Conservation (phyloP, 1,139 yeast species). For the Candida sojae region DNA sequence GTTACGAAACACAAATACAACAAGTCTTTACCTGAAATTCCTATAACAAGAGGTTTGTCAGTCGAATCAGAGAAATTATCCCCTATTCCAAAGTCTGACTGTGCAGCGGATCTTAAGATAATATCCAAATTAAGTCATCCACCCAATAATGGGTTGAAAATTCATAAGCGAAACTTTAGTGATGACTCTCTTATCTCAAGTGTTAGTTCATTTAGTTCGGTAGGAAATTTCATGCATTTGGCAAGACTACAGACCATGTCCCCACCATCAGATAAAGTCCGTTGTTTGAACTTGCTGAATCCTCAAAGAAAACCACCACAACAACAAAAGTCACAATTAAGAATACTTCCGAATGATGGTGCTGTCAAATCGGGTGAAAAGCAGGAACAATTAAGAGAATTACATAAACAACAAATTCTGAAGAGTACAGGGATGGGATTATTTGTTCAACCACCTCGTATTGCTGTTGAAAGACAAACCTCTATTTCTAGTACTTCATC, state of each 20-base stretch:
- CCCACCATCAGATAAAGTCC: constrained; percentile 7
- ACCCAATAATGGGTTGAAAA: constrained; percentile 14
- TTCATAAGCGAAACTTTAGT: constrained; percentile 36
- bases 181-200: constrained; percentile 43
- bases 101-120: constrained; percentile 5
- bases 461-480: not conserved
- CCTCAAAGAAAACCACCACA: constrained; percentile 9
- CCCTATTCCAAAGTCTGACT: constrained; percentile 8
- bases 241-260: constrained; percentile 7
- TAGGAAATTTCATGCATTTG: constrained; percentile 33
- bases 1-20: not conserved
- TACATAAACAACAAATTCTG: not conserved
- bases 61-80: not conserved
- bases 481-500: constrained; percentile 9
- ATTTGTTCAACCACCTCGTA: not conserved
- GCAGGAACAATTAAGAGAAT: not conserved
- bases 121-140: constrained; percentile 5
- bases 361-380: not conserved
- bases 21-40: constrained; percentile 7
- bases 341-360: not conserved
- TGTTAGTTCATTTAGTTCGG: constrained; percentile 39
- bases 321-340: not conserved
- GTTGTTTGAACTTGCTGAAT: not conserved
- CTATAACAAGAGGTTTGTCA: constrained; percentile 2
- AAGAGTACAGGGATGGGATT: not conserved